Base-by-base conservation (phyloP, 2,329 filamentous ascomycete genomes). In the Botryotinia narcissicola region DNA sequence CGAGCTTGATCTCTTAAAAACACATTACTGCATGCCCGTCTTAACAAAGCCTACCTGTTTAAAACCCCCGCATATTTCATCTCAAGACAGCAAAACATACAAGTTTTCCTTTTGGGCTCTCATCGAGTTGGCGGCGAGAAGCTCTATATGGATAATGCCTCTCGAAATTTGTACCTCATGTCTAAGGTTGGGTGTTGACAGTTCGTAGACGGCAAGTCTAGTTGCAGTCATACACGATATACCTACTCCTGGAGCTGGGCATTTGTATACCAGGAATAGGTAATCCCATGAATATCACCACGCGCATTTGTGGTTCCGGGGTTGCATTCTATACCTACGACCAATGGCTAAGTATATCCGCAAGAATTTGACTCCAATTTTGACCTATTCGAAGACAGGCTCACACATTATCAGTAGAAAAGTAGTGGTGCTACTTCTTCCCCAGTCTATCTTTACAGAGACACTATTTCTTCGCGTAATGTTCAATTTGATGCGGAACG, bases 361-460 rank as follows among this genome's bases (percentile, higher is more conserved):
- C 4, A 42, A 42, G 40, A 42, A 3, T 42, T 16, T 16, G 40
- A 42, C 14, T 16, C 12, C 14, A 5, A 42, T 42, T 0, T 42
- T 42, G 42, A 42, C 16, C 42, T 0, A 20, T 20, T 3, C 6
- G 42, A 7, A 44, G 42, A 44, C 18, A 44, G 42, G 42, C 42
- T 7, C 42, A 44, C 40, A 42, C 40, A 42, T 10, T 42, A 16
- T 14, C 40, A 42, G 40, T 16, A 42, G 40, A 42, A 42, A 42
- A 42, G 42, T 7, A 44, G 16, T 44, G 16, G 42, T 5, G 20
- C 42, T 20, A 44, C 16, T 7, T 20, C 18, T 20, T 7, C 18
- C 16, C 42, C 42, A 81, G 62, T 81, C 79, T 62, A 75, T 82
- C 29, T 82, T 79, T 76, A 78, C 78, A 12, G 81, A 82, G 73